Percentiles rank a stretch among this genome's conserved stretches.
phyloP scores from a whole-genome alignment of 2,329 filamentous ascomycete genomes.

The Stemphylium beticola region DNA sequence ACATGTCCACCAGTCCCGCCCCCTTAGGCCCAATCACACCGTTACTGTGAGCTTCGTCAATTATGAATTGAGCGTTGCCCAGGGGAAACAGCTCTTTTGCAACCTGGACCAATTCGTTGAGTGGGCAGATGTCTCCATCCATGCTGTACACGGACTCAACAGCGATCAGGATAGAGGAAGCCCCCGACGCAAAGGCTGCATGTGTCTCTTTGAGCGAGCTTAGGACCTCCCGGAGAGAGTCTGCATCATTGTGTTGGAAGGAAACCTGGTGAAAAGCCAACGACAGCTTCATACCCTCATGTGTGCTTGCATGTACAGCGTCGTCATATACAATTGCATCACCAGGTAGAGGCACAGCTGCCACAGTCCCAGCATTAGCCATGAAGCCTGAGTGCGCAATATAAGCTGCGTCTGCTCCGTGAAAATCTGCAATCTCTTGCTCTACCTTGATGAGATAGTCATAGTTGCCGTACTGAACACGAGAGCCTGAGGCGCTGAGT shows the following conservation, averaged over 20 bases:
- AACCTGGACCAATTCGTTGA: constrained; percentile 64
- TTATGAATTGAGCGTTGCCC: constrained; percentile 66
- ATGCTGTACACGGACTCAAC: constrained; percentile 68
- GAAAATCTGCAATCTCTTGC: constrained; percentile 62
- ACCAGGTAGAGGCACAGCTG: constrained; percentile 53
- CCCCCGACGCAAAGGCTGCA: constrained; percentile 31
- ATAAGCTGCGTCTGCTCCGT: constrained; percentile 60
- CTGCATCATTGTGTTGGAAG: constrained; percentile 64
- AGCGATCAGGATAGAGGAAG: constrained; percentile 38
- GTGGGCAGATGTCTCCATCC: constrained; percentile 75
- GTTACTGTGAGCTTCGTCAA: constrained; percentile 71
- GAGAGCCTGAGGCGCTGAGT: constrained; percentile 62
- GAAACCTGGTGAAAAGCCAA: constrained; percentile 55
- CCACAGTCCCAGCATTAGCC: constrained; percentile 50
- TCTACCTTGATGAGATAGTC: constrained; percentile 62
- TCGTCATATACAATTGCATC: constrained; percentile 77
- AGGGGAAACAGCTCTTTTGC: constrained; percentile 62
- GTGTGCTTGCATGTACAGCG: constrained; percentile 76
- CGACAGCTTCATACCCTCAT: constrained; percentile 74
- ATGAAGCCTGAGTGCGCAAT: constrained; percentile 61
- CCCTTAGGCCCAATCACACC: constrained; percentile 65
- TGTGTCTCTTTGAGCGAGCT: neutral
- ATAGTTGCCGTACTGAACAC: constrained; percentile 67
- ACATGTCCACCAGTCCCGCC: constrained; percentile 58
- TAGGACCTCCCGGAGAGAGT: constrained; percentile 51